Evolutionary conservation across 352 stramenopile genomes (phyloP), one percentile per base, ranked within the genome.

Genomic region (Globisporangium splendens): DNA sequence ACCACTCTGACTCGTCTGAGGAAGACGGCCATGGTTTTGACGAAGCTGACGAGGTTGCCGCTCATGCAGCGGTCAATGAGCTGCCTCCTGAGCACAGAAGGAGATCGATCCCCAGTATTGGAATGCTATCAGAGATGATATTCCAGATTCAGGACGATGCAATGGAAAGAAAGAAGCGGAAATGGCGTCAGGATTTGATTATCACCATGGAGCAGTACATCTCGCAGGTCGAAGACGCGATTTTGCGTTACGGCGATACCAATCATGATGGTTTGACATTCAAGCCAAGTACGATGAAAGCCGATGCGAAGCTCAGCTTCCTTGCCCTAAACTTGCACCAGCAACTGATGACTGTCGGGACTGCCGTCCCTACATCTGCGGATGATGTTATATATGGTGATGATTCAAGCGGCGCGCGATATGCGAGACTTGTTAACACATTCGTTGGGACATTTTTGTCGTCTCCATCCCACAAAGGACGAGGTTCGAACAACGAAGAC

Each of bases 271-370:
- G 80, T 0, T 65, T 92, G 20, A 92, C 80, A 14, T 95, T 95
- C 47, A 95, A 95, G 61, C 86, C 86, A 8, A 92, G 81, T 56
- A 95, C 86, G 2, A 93, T 91, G 78, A 95, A 95, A 73, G 83
- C 82, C 11, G 82, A 95, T 64, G 69, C 79, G 0, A 72, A 79
- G 39, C 63, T 95, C 20, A 73, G 83, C 46, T 95, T 92, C 47
- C 49, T 95, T 20, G 79, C 83, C 2, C 46, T 95, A n/a, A 95
- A 95, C 38, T 63, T 95, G 39, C 86, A 95, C 58, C 81, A 91
- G 46, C 86, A 95, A 44, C 69, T 93, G 46, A 73, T 95, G 61
- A 91, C 82, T 3, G 77, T 95, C 4, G 82, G 83, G 13, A 82
- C 78, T 44, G 81, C 79, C n/a, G 70, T 83, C 3, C 76, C 79